A percentile compares a stretch with the other conserved stretches of the same genome.
These are phyloP conservation scores for Sindora glabra DNA, from an alignment of 306 rosid genomes.

Conservation along the genomic window DNA sequence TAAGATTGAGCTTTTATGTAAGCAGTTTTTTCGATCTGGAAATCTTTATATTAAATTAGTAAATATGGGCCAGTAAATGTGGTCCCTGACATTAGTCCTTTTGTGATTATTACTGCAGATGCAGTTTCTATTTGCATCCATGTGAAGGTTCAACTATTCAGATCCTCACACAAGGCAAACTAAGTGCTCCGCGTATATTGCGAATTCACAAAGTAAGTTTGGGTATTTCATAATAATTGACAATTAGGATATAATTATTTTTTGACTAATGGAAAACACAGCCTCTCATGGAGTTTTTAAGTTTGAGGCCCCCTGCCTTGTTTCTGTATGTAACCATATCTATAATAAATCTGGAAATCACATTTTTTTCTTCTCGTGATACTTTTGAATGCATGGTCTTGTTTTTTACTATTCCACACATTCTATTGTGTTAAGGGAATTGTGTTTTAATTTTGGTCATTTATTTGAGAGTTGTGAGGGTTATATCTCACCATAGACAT, in stretches of 20 bases:
- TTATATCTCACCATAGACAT: not conserved
- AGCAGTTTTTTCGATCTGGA: not conserved
- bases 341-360: not conserved
- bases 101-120: conserved; percentile 40
- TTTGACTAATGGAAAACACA: not conserved
- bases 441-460: not conserved
- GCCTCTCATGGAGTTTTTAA: not conserved
- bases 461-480: not conserved
- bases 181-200: conserved; percentile 96
- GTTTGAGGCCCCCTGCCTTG: not conserved
- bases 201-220: conserved; percentile 81
- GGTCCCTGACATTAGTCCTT: conserved; percentile 9
- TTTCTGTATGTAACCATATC: not conserved
- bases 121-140: conserved; percentile 95
- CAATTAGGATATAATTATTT: not conserved
- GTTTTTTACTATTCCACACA: not conserved
- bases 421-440: not conserved
- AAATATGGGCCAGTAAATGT: not conserved
- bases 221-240: conserved; percentile 11
- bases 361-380: not conserved
- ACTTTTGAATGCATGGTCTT: not conserved
- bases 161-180: conserved; percentile 92
- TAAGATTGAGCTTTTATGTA: too few relatives aligned
- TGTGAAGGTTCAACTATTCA: conserved; percentile 86
- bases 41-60: not conserved